phyloP scores from a whole-genome alignment of 2,329 filamentous ascomycete genomes.

The Penicillium paneum region DNA sequence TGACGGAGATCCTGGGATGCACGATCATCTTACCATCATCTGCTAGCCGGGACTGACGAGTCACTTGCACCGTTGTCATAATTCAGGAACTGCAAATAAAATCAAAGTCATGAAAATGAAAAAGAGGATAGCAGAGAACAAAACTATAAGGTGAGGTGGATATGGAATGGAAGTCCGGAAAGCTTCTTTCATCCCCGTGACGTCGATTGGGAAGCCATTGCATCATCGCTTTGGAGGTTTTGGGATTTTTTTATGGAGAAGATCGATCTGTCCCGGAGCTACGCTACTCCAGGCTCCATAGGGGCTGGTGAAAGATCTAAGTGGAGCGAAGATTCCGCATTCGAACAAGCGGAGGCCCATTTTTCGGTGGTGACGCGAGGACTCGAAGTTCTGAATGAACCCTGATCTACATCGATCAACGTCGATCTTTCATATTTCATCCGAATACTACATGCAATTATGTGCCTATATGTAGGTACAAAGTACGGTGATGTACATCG shows the following conservation, averaged over 20 bases:
- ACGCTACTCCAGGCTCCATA: neutral
- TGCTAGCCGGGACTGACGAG: slow-evolving; percentile 28
- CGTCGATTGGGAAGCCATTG: slow-evolving; percentile 29
- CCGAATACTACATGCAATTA: neutral
- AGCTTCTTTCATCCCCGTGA: slow-evolving; percentile 29
- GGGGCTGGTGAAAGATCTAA: neutral
- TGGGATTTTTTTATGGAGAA: neutral
- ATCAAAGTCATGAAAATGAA: neutral
- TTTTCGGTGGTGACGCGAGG: slow-evolving; percentile 15
- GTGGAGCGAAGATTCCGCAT: slow-evolving; percentile 2
- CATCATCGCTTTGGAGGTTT: slow-evolving; percentile 17
- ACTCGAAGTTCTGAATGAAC: neutral
- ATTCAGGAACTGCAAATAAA: slow-evolving; percentile 8
- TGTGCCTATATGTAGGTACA: too few relatives aligned
- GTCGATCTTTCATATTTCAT: neutral
- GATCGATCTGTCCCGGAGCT: neutral
- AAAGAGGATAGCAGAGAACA: slow-evolving; percentile 5
- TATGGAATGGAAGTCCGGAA: slow-evolving; percentile 27
- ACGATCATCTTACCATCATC: slow-evolving; percentile 34
- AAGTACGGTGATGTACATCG: neutral
- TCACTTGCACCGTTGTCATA: slow-evolving; percentile 35
- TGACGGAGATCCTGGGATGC: neutral
- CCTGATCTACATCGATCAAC: neutral
- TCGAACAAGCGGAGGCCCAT: neutral
- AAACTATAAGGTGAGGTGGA: slow-evolving; percentile 11